phyloP scores from a whole-genome alignment of 2,329 filamentous ascomycete genomes.

The Xylariaceae sp. region DNA sequence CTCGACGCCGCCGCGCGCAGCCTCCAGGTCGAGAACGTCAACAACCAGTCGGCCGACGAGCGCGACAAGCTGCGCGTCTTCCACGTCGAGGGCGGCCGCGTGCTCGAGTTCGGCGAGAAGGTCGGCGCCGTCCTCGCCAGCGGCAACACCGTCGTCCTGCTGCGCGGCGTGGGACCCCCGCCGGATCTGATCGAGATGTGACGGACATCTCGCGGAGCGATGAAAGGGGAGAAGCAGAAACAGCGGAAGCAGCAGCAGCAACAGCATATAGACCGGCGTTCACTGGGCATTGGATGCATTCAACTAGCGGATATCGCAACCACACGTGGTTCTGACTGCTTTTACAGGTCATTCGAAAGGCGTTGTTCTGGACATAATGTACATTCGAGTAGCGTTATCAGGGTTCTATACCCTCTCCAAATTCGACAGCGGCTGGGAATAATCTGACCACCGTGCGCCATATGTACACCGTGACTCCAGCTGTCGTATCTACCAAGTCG shows the following conservation, averaged over 20 bases:
- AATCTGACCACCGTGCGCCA: too few relatives aligned
- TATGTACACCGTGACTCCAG: too few relatives aligned
- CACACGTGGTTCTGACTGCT: too few relatives aligned
- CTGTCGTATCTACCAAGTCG: too few relatives aligned
- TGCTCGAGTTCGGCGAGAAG: constrained; percentile 85
- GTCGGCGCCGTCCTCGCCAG: constrained; percentile 64
- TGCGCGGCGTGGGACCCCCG: constrained; percentile 78
- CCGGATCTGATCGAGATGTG: constrained; percentile 60
- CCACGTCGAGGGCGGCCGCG: constrained; percentile 80
- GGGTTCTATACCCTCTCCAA: too few relatives aligned
- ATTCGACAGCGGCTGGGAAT: too few relatives aligned
- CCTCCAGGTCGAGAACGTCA: constrained; percentile 75
- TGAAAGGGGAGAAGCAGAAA: too few relatives aligned
- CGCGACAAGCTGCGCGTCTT: constrained; percentile 79
- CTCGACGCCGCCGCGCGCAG: constrained; percentile 70
- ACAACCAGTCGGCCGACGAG: constrained; percentile 69
- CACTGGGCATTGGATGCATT: constrained; percentile 10
- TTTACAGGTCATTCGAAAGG: too few relatives aligned
- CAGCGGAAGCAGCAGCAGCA: too few relatives aligned
- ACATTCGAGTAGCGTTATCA: too few relatives aligned
- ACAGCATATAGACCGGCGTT: constrained; percentile 16
- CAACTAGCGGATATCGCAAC: constrained; percentile 4
- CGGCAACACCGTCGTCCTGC: constrained; percentile 83
- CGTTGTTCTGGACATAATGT: too few relatives aligned
- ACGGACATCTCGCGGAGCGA: constrained; percentile 5